These are phyloP conservation scores for Ceratopteris richardii DNA, from an alignment of 75 land plant genomes.

Conservation along the genomic window DNA sequence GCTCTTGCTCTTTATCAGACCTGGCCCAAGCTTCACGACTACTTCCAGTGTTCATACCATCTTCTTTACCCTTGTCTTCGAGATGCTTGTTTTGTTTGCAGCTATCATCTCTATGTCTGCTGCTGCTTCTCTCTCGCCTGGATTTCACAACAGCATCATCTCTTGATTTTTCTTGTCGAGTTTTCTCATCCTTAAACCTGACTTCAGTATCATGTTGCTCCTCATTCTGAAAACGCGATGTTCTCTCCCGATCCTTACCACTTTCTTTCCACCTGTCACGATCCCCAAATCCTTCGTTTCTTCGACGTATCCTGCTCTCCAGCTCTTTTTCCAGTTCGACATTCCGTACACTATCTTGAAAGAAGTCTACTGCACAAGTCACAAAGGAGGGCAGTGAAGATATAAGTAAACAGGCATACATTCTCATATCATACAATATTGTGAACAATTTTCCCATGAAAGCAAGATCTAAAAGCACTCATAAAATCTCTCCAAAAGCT, in stretches of 20 bases:
- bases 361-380: constrained; percentile 7
- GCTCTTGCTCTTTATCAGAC: constrained; percentile 1
- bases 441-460: no score
- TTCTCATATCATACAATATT: no score
- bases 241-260: constrained; percentile 24
- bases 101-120: neutral
- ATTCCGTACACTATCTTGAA: constrained; percentile 26
- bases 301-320: constrained; percentile 24
- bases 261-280: constrained; percentile 38
- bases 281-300: constrained; percentile 30
- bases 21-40: neutral
- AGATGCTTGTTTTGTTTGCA: neutral
- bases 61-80: constrained; percentile 5
- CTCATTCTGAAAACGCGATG: neutral
- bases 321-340: constrained; percentile 35
- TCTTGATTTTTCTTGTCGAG: neutral
- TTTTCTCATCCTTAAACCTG: neutral
- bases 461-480: no score
- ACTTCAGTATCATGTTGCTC: neutral
- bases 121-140: neutral
- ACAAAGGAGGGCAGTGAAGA: neutral
- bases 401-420: no score
- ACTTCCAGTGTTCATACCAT: neutral
- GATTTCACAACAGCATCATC: neutral
- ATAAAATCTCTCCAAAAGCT: no score